phyloP scores from a whole-genome alignment of 2,329 filamentous ascomycete genomes.

The Fusarium liriodendri region DNA sequence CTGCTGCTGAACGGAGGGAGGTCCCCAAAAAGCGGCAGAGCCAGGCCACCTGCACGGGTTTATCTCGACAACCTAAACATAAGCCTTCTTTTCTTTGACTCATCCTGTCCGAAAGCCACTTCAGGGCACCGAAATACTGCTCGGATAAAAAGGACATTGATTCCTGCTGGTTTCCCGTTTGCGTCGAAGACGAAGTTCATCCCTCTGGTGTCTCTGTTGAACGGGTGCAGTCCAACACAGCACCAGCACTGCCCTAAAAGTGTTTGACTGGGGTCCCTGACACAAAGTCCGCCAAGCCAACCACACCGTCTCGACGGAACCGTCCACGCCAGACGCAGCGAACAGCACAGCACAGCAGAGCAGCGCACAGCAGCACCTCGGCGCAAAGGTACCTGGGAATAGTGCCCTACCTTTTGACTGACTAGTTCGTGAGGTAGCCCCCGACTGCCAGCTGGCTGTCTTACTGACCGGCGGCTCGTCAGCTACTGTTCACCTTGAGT shows the following conservation, averaged over 20 bases:
- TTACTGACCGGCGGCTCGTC: not conserved
- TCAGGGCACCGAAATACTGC: not conserved
- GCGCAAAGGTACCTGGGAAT: slow-evolving; percentile 26
- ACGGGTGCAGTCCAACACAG: not conserved
- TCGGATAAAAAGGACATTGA: not conserved
- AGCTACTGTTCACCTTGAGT: not conserved
- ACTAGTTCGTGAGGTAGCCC: slow-evolving; percentile 6
- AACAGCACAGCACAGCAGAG: not conserved
- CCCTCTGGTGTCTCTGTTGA: not conserved
- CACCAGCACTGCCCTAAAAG: not conserved
- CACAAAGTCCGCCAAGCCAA: slow-evolving; percentile 27
- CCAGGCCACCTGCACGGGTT: not conserved
- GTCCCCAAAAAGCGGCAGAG: not conserved
- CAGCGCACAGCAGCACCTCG: not conserved
- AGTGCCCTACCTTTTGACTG: slow-evolving; percentile 15
- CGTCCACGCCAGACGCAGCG: slow-evolving; percentile 1
- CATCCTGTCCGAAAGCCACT: not conserved
- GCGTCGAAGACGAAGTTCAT: not conserved
- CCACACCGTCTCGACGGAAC: slow-evolving; percentile 34
- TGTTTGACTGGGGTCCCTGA: slow-evolving; percentile 22
- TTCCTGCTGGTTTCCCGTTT: not conserved
- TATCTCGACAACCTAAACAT: not conserved
- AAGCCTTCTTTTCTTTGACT: slow-evolving; percentile 3
- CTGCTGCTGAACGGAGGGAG: not conserved
- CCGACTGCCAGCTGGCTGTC: not conserved